Evolutionary conservation across 148 eudicot species (phyloP), one percentile per base, ranked within the genome.

Genomic region (Euryodendron excelsum): DNA sequence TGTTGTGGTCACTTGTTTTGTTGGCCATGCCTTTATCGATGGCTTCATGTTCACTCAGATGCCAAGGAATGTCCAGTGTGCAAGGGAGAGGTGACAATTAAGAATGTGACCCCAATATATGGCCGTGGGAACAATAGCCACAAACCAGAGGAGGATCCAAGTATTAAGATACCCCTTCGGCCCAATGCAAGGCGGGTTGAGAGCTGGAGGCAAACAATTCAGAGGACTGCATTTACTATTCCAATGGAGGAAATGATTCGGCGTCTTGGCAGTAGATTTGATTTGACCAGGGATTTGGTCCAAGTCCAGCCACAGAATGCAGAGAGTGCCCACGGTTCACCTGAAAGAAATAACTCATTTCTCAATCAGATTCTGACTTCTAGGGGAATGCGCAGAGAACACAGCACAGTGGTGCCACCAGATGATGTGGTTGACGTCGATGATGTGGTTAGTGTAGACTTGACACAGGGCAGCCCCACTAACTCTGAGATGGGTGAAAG

Each of bases 1-100:
- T 87, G 95, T 82, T 96, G 99, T 75, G 99, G 99, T 77, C 99
- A 96, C 85, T 85, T 96, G 81, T 96, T 96, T 83, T 96, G 99
- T 76, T 96, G 99, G 99, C 86, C 98, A 10, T 96, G 99, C 72
- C 87, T 96, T 60, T 96, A 93, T 84, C 89, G 87, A n/a, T 96
- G 99, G 99, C 41, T 96, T 60, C 85, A 90, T 80, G 75, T 88
- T 79, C 92, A 96, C 72, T 90, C 97, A 1, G 88, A 84, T 73
- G 91, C 97, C n/a, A 96, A 87, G 75, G 98, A 96, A 66, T 96
- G 99, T 66, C 99, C 98, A 0, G 97, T 93, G 37, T 96, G 99
- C 76, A 96, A 96, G 79, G 99, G 99, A 5, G 98, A 93, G 79
- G 99, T 96, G 27, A 82, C 93, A 0, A 72, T 78, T 44, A 93